Percentiles rank a stretch among this genome's conserved stretches.
These are phyloP conservation scores for Agaricus sinodeliciosus DNA, from an alignment of 768 basidiomycete species.

Conservation along the genomic window DNA sequence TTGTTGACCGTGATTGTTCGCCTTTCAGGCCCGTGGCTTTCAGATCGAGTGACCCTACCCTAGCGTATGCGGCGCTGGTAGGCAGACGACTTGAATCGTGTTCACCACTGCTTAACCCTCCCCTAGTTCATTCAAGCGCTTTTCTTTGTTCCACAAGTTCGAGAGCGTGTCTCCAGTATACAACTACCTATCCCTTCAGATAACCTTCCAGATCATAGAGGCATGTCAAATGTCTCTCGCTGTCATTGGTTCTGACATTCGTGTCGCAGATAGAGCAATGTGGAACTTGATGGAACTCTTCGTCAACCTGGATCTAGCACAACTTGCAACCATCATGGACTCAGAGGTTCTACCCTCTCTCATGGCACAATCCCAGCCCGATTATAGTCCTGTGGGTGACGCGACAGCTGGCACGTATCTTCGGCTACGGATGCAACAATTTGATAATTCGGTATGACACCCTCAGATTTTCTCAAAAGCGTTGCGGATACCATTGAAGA, in stretches of 20 bases:
- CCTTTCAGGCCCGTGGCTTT: constrained; percentile 59
- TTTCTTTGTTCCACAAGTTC: constrained; percentile 67
- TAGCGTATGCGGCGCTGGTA: constrained; percentile 58
- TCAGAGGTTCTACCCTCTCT: constrained; percentile 43
- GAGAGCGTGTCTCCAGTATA: constrained; percentile 31
- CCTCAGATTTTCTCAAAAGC: constrained; percentile 43
- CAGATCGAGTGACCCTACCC: constrained; percentile 44
- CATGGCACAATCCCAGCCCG: constrained; percentile 29
- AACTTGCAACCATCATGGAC: constrained; percentile 49
- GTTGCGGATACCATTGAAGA: constrained; percentile 39
- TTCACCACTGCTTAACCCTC: background rate
- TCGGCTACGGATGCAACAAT: background rate
- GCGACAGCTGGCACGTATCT: constrained; percentile 15
- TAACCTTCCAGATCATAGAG: constrained; percentile 20
- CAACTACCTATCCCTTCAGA: constrained; percentile 22
- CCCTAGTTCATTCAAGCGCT: constrained; percentile 48
- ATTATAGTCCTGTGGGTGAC: constrained; percentile 20
- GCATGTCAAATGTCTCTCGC: constrained; percentile 14
- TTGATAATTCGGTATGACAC: background rate
- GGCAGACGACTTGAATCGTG: constrained; percentile 8
- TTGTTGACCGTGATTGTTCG: background rate
- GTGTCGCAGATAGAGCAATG: constrained; percentile 36
- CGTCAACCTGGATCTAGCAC: constrained; percentile 62
- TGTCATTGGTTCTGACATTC: background rate
- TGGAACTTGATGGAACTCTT: constrained; percentile 62